A percentile compares a stretch with the other conserved stretches of the same genome.
Evolutionary conservation across 768 basidiomycete species (phyloP).

Genomic region (Paxillus rubicundulus): DNA sequence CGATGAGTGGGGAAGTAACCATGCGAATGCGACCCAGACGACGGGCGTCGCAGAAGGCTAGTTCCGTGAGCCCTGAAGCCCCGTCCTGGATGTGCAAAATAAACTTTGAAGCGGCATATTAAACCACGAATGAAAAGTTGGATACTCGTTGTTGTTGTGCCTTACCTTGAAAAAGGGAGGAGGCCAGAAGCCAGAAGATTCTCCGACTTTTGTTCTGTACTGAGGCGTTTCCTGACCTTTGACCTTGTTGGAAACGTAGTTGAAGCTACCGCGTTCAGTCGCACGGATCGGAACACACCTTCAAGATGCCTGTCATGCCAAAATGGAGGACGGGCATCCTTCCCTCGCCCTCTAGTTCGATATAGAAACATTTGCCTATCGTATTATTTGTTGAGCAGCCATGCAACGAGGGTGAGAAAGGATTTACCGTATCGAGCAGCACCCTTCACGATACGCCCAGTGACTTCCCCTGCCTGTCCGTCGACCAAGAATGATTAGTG

Average conservation of each 20-base stretch:
- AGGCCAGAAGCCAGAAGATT: slow-evolving; percentile 53
- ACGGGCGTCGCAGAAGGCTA: slow-evolving; percentile 73
- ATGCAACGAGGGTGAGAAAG: neutral
- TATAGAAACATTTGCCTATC: slow-evolving; percentile 63
- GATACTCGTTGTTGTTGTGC: neutral
- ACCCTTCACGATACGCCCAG: slow-evolving; percentile 44
- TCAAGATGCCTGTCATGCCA: slow-evolving; percentile 85
- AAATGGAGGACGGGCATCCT: slow-evolving; percentile 72
- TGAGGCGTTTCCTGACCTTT: slow-evolving; percentile 47
- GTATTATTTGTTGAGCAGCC: neutral
- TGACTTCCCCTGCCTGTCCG: slow-evolving; percentile 51
- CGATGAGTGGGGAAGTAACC: slow-evolving; percentile 50
- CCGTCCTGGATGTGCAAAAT: slow-evolving; percentile 55
- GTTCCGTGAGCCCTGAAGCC: slow-evolving; percentile 35
- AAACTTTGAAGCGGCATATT: slow-evolving; percentile 41
- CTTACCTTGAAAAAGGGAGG: slow-evolving; percentile 63
- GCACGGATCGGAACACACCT: slow-evolving; percentile 36
- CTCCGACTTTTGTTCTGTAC: slow-evolving; percentile 47
- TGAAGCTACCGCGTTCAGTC: neutral
- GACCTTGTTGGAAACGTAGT: slow-evolving; percentile 28
- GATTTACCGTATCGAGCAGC: slow-evolving; percentile 54
- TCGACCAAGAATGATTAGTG: slow-evolving; percentile 8
- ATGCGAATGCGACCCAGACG: slow-evolving; percentile 71
- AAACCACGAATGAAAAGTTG: neutral
- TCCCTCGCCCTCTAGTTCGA: slow-evolving; percentile 60